Evolutionary conservation across 2,329 filamentous ascomycete species (phyloP).

Genomic region (Arthrobotrys entomopaga): DNA sequence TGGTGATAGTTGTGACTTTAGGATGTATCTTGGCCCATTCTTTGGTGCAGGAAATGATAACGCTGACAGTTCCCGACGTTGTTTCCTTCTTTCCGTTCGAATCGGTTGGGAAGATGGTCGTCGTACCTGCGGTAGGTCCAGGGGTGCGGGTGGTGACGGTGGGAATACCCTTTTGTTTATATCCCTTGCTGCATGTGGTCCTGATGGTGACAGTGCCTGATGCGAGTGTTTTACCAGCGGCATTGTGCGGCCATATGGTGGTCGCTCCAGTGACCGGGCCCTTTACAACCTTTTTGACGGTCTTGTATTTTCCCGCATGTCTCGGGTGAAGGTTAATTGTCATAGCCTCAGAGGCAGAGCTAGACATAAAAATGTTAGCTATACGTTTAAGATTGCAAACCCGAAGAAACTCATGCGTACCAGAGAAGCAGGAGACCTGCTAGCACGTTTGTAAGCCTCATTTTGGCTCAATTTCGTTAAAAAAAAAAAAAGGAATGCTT

Average conservation of each 20-base stretch:
- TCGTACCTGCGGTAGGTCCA: not conserved
- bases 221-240: constrained; percentile 1
- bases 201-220: not conserved
- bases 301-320: not conserved
- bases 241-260: too few relatives aligned
- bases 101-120: constrained; percentile 4
- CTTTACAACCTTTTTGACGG: too few relatives aligned
- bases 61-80: constrained; percentile 1
- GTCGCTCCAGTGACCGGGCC: too few relatives aligned
- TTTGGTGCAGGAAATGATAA: not conserved
- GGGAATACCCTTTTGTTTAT: not conserved
- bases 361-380: constrained; percentile 3
- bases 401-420: constrained; percentile 17
- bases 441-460: constrained; percentile 25
- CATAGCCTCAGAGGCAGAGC: constrained; percentile 11
- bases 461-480: constrained; percentile 15
- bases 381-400: not conserved
- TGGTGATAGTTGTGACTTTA: not conserved
- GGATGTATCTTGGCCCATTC: too few relatives aligned
- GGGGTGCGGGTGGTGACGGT: not conserved
- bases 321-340: not conserved
- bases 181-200: not conserved
- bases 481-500: not conserved
- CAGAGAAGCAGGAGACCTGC: constrained; percentile 24
- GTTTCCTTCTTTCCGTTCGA: not conserved